phyloP scores from a whole-genome alignment of 1,139 yeast species.

The Torulaspora globosa region DNA sequence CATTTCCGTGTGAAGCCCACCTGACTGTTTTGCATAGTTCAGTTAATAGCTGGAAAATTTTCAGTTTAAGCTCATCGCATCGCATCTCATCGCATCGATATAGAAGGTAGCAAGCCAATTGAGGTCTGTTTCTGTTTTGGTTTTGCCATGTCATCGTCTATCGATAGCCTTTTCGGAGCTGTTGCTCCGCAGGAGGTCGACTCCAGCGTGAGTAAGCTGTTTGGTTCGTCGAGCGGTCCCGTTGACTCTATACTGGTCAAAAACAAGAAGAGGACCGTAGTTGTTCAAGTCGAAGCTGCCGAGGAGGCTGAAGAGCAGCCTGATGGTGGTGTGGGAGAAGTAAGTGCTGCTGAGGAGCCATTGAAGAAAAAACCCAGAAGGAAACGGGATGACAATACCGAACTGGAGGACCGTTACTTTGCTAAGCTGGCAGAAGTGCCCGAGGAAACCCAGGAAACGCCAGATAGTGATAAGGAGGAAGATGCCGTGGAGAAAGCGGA shows the following conservation, averaged over 20 bases:
- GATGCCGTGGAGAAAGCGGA: conserved; percentile 22
- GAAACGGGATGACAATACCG: conserved; percentile 42
- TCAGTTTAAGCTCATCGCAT: conserved; percentile 19
- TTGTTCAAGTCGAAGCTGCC: conserved; percentile 15
- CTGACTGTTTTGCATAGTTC: background rate
- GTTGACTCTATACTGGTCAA: conserved; percentile 27
- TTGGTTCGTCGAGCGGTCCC: conserved; percentile 26
- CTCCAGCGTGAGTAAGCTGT: conserved; percentile 24
- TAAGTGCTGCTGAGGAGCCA: conserved; percentile 14
- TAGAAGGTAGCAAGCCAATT: background rate
- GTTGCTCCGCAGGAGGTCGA: conserved; percentile 29
- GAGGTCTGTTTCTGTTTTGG: conserved; percentile 10
- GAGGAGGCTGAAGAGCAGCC: conserved; percentile 1
- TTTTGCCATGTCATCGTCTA: conserved; percentile 40
- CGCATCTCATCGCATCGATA: conserved; percentile 19
- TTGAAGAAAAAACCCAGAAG: conserved; percentile 30
- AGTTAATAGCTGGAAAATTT: conserved; percentile 13
- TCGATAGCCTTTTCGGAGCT: conserved; percentile 43
- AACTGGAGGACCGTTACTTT: conserved; percentile 48
- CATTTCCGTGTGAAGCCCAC: background rate
- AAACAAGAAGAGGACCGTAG: conserved; percentile 27
- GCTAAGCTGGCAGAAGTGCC: conserved; percentile 39
- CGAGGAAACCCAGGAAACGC: conserved; percentile 14
- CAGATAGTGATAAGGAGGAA: conserved; percentile 12
- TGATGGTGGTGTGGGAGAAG: conserved; percentile 9